Evolutionary conservation across 805 yeast genomes (phyloP).

Genomic region (Kazachstania kunashirensis): DNA sequence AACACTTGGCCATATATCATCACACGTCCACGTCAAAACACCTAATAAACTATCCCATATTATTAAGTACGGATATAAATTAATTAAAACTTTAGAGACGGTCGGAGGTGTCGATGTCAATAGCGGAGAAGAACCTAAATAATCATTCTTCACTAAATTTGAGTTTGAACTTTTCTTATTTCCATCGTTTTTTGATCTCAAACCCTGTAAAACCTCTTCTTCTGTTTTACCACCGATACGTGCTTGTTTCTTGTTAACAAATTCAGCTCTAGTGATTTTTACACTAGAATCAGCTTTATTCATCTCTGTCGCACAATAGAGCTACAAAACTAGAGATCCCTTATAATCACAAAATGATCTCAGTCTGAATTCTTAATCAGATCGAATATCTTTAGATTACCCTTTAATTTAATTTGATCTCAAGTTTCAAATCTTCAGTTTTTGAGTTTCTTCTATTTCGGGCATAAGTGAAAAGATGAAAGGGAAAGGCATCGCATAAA

Average conservation of each 20-base stretch:
- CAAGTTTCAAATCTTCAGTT: too few relatives aligned
- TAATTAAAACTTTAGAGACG: conserved; percentile 71
- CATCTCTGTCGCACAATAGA: too few relatives aligned
- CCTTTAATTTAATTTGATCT: too few relatives aligned
- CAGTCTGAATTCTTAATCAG: too few relatives aligned
- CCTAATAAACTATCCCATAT: conserved; percentile 63
- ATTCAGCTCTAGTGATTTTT: conserved; percentile 22
- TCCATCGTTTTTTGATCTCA: conserved; percentile 1
- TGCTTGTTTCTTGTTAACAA: conserved; percentile 17
- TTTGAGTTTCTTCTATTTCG: too few relatives aligned
- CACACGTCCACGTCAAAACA: conserved; percentile 84
- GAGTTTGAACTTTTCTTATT: conserved; percentile 3
- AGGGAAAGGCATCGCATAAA: too few relatives aligned
- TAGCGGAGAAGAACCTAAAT: conserved; percentile 54
- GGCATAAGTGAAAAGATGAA: too few relatives aligned
- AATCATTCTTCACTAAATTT: conserved; percentile 3
- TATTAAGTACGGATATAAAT: conserved; percentile 76
- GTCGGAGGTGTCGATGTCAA: conserved; percentile 85
- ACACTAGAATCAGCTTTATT: conserved; percentile 12
- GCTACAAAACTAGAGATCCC: too few relatives aligned
- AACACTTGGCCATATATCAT: conserved; percentile 68
- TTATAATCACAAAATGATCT: too few relatives aligned
- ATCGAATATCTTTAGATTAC: too few relatives aligned
- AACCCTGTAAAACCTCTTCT: conserved; percentile 13
- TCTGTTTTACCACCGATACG: conserved; percentile 26